Evolutionary conservation across 768 basidiomycete species (phyloP), one percentile per base, ranked within the genome.

Genomic region (Hirschioporus abietinus): DNA sequence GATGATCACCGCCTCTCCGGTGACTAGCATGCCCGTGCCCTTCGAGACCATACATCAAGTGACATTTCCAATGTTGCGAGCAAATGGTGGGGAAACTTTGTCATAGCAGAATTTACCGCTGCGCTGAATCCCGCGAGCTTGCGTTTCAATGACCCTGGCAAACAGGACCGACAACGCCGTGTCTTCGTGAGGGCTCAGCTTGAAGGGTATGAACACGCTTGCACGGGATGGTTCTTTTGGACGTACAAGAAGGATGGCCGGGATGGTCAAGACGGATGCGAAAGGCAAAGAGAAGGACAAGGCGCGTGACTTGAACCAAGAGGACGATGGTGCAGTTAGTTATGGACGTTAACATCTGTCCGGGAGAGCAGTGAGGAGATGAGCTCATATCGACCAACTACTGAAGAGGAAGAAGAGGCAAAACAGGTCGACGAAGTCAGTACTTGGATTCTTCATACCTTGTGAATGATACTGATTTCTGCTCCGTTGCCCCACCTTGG

Each of bases 201-300:
- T 62, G 82, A 80, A 23, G 70, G 91, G 52, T 93, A 84, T 68
- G 90, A 92, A 66, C 74, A 76, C 60, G 70, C 76, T 36, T 89
- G 90, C 67, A 85, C 84, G 0, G 93, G 93, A 5, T 90, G 85
- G 83, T 94, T 88, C 78, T 94, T 90, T 73, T 93, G 93, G 93
- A 92, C 90, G 42, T 89, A 86, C 72, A 92, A 88, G 79, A 92
- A 93, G 75, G 82, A 86, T 7, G 75, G 73, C 3, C 86, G 87
- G 65, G 92, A 94, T 76, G 82, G 70, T 74, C 78, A 4, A 92
- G 92, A 0, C 93, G 92, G 93, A 85, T 52, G 26, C 73, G 71
- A 72, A 71, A 67, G 72, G 71, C 68, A 76, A n/a, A n/a, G n/a
- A n/a, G n/a, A n/a, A 73, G 70, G 69, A 65, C 66, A 64, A 64